Base-by-base conservation (phyloP, 345 rosid species). In the Aegle marmelos region DNA sequence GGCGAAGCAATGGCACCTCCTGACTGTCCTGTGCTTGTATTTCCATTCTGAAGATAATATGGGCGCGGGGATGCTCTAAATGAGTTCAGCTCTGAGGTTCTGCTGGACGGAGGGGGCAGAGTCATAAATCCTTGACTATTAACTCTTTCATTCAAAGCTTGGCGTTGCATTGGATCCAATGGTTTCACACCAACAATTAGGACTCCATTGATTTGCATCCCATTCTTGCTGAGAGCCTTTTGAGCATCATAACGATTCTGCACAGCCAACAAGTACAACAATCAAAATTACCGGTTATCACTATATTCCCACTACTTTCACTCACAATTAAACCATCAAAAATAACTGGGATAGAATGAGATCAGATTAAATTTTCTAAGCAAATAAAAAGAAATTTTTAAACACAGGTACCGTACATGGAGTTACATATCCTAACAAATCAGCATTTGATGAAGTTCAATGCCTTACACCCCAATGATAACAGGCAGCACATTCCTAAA, bases 181-280 rank as follows among this genome's bases (percentile, higher is more conserved):
- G 89, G 92, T 84, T 94, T 94, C 84, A 96, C 99, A 36, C 99
- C 99, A 2, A 96, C 86, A 41, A 96, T 86, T 67, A 94, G 87
- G 16, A 86, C 93, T 73, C 97, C 94, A 36, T 92, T 90, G 62
- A 96, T 90, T 86, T 91, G 98, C 89, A 85, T 82, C 74, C 99
- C 98, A 17, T 90, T 85, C 90, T 92, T 96, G 90, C 88, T 83
- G 19, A 96, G 88, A 75, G 98, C 99, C 84, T 93, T 94, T 61
- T 88, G 95, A 79, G 98, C 99, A 88, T 92, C 98, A 57, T 92
- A 86, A 3, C 90, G 92, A 73, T 86, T 91, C 99, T 96, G 86
- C 78, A 84, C 79, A 83, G 27, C 62, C 70, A 78, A 62, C 68
- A 6, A 21, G 60, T 16, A 73, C 36, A 37, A 53, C 56, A 59